Evolutionary conservation across 352 stramenopile species (phyloP).

Genomic region (Plasmopara viticola): DNA sequence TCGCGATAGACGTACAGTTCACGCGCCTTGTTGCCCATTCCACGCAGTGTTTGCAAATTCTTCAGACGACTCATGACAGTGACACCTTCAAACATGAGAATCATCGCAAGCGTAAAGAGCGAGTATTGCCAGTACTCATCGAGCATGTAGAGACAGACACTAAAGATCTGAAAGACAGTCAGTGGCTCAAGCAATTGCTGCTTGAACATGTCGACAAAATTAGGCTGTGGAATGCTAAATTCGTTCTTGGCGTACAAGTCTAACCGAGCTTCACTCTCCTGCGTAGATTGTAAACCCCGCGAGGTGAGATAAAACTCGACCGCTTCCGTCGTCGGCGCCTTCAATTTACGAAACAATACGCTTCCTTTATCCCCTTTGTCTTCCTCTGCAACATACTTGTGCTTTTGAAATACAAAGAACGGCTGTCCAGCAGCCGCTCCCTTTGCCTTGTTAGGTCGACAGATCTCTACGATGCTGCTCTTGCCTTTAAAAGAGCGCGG

Average conservation of each 20-base stretch:
- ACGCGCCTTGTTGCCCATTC: conserved; percentile 86
- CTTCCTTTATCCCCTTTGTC: conserved; percentile 46
- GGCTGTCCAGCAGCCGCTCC: conserved; percentile 32
- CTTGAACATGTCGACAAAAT: conserved; percentile 94
- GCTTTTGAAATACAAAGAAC: conserved; percentile 87
- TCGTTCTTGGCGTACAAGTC: conserved; percentile 88
- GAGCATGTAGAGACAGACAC: conserved; percentile 96
- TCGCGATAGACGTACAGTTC: conserved; percentile 89
- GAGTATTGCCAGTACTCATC: conserved; percentile 99
- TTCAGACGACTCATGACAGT: conserved; percentile 94
- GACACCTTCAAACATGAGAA: conserved; percentile 97
- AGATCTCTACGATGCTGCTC: conserved; percentile 74
- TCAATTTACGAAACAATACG: conserved; percentile 77
- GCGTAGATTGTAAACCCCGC: conserved; percentile 40
- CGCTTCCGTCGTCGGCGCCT: conserved; percentile 50
- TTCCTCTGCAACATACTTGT: conserved; percentile 79
- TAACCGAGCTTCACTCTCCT: conserved; percentile 36
- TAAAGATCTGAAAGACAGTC: conserved; percentile 99
- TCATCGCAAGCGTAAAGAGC: conserved; percentile 97
- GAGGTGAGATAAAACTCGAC: conserved; percentile 61
- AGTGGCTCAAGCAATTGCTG: conserved; percentile 97
- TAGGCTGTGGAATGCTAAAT: conserved; percentile 92
- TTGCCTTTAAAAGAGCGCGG: conserved; percentile 84
- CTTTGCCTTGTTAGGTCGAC: conserved; percentile 29
- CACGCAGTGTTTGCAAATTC: conserved; percentile 91